Evolutionary conservation across 2,329 filamentous ascomycete species (phyloP), one percentile per base, ranked within the genome.

Genomic region (Neopestalotiopsis rosae): DNA sequence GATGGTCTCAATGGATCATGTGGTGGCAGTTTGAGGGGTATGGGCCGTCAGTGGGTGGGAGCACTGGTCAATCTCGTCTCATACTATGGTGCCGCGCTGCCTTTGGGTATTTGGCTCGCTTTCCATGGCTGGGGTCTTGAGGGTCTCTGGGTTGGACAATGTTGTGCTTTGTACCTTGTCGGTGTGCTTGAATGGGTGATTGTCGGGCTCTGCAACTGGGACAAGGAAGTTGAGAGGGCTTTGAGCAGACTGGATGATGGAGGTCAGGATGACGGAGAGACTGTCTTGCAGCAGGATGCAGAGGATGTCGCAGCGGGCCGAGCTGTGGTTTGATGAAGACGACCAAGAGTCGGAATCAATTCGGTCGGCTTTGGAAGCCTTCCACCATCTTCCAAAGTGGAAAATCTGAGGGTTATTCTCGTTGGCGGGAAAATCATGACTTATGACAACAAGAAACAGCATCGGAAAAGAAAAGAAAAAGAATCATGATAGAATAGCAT

Each of bases 1-100:
- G 94, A 97, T 77, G 94, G 94, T 0, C 81, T 97, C 42, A 96
- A 96, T 75, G 94, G 94, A 1, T 92, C 90, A 69, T 97, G 94
- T 76, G 94, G 94, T 1, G 94, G 94, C 1, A 89, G 90, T 24
- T 81, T 97, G 14, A 83, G 94, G 72, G 94, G 94, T 0, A 96
- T 95, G 93, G 94, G 94, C 2, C 84, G 92, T 67, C 94, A 97
- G 79, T 94, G 95, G 85, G 87, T 97, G 64, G 94, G 94, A 14
- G 94, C 94, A 1, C 82, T 90, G 1, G 93, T 97, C 66, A 97
- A 97, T 77, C 84, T 95, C 17, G 80, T 95, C 20, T 94, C 91
- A 76, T 97, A 97, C 79, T 97, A 97, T 78, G 90, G 90, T 17
- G 61, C 61, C 14, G 61, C 61, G 2, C 40, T 64, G 20, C 65